These are phyloP conservation scores for Achlya hypogyna DNA, from an alignment of 352 stramenopile genomes.

Conservation along the genomic window DNA sequence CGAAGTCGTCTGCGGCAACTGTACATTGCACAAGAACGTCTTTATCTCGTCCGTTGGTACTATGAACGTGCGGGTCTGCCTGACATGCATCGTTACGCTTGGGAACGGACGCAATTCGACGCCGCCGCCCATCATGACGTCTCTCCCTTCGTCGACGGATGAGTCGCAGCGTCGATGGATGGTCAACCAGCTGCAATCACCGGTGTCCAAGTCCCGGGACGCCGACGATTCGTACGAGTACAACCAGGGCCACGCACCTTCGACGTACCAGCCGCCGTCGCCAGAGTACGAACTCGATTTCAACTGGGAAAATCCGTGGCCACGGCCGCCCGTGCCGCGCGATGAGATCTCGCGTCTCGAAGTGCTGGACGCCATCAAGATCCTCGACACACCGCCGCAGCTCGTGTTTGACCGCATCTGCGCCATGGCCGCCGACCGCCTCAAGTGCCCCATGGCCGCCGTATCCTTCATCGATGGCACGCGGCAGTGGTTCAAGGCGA, in stretches of 20 bases:
- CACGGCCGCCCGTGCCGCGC: slow-evolving; percentile 1
- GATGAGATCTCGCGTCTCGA: slow-evolving; percentile 3
- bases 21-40: slow-evolving; percentile 20
- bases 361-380: slow-evolving; percentile 5
- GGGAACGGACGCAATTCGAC: slow-evolving; percentile 2
- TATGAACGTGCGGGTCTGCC: slow-evolving; percentile 21
- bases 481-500: slow-evolving; percentile 21
- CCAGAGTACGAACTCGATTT: slow-evolving; percentile 19
- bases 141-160: background rate
- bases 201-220: background rate
- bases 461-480: slow-evolving; percentile 16
- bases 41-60: slow-evolving; percentile 15
- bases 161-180: slow-evolving; percentile 9
- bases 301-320: slow-evolving; percentile 19
- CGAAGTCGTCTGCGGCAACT: slow-evolving; percentile 24
- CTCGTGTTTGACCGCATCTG: slow-evolving; percentile 20
- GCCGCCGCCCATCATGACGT: background rate
- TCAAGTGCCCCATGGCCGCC: slow-evolving; percentile 17
- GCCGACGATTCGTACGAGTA: background rate
- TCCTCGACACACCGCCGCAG: slow-evolving; percentile 15
- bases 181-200: slow-evolving; percentile 13
- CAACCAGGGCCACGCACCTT: background rate
- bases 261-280: no score
- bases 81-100: slow-evolving; percentile 21
- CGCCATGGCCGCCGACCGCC: slow-evolving; percentile 9